These are phyloP conservation scores for Globisporangium takayamanum DNA, from an alignment of 352 stramenopile species.

Conservation along the genomic window DNA sequence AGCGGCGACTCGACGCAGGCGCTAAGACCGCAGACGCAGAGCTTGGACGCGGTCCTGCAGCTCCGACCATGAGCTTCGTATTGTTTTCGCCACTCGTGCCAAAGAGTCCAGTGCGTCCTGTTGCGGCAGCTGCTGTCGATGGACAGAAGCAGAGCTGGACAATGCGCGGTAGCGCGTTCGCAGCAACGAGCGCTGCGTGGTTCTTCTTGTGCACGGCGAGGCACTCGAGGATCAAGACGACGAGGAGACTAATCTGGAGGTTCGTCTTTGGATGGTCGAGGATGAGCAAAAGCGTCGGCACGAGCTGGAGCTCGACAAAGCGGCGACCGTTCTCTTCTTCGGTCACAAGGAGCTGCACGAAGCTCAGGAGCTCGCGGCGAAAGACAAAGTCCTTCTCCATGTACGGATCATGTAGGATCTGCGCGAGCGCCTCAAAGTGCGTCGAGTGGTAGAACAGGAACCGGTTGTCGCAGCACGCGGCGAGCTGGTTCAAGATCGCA, in stretches of 20 bases:
- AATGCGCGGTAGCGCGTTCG: constrained; percentile 38
- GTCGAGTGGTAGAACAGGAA: constrained; percentile 57
- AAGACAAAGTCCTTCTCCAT: constrained; percentile 56
- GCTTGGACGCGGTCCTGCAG: not conserved
- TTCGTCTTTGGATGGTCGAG: constrained; percentile 32
- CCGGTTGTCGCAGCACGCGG: constrained; percentile 44
- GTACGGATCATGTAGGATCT: constrained; percentile 57
- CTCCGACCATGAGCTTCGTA: too few species aligned
- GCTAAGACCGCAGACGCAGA: not conserved
- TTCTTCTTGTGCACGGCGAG: constrained; percentile 46
- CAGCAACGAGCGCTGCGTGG: constrained; percentile 37
- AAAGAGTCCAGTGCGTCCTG: too few species aligned
- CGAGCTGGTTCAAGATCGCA: constrained; percentile 51
- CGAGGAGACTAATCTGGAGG: constrained; percentile 34
- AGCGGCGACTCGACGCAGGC: constrained; percentile 1
- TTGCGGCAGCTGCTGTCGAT: not conserved
- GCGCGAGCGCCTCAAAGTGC: constrained; percentile 43
- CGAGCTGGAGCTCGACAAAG: constrained; percentile 49
- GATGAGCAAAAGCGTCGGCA: constrained; percentile 48
- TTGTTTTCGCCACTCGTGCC: not conserved
- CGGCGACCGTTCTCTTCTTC: constrained; percentile 49
- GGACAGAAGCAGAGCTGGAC: constrained; percentile 46
- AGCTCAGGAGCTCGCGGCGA: constrained; percentile 53
- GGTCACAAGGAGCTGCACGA: constrained; percentile 46
- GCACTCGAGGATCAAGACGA: constrained; percentile 52